These are phyloP conservation scores for Geotrichum restrictum DNA, from an alignment of 1,139 yeast species.

Conservation along the genomic window DNA sequence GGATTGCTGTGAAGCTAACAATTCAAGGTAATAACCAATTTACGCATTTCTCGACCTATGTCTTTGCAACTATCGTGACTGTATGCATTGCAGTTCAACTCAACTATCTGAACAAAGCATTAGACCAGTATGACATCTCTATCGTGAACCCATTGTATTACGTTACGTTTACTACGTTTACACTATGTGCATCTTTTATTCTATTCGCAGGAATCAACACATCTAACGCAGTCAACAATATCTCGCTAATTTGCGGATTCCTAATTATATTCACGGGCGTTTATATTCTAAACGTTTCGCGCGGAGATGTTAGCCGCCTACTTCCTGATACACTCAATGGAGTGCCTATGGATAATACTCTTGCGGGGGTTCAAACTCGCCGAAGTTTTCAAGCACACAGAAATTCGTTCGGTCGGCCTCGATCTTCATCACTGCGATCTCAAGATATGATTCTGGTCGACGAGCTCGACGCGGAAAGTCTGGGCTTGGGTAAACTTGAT, in stretches of 20 bases:
- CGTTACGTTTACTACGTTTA: slow-evolving; percentile 86
- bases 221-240: slow-evolving; percentile 70
- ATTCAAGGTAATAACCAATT: slow-evolving; percentile 86
- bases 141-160: slow-evolving; percentile 88
- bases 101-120: slow-evolving; percentile 90
- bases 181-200: slow-evolving; percentile 80
- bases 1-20: slow-evolving; percentile 83
- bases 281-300: slow-evolving; percentile 71
- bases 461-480: slow-evolving; percentile 36
- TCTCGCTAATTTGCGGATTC: slow-evolving; percentile 83
- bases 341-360: slow-evolving; percentile 81
- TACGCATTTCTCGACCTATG: slow-evolving; percentile 75
- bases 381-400: slow-evolving; percentile 48
- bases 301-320: slow-evolving; percentile 48
- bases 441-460: slow-evolving; percentile 32
- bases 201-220: slow-evolving; percentile 82
- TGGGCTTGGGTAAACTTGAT: slow-evolving; percentile 37
- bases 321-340: slow-evolving; percentile 59
- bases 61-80: slow-evolving; percentile 72
- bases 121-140: slow-evolving; percentile 89
- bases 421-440: slow-evolving; percentile 33
- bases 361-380: slow-evolving; percentile 73
- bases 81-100: slow-evolving; percentile 83
- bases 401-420: slow-evolving; percentile 38
- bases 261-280: slow-evolving; percentile 85